These are phyloP conservation scores for Colletotrichum godetiae DNA, from an alignment of 2,329 filamentous ascomycete genomes.

Conservation along the genomic window DNA sequence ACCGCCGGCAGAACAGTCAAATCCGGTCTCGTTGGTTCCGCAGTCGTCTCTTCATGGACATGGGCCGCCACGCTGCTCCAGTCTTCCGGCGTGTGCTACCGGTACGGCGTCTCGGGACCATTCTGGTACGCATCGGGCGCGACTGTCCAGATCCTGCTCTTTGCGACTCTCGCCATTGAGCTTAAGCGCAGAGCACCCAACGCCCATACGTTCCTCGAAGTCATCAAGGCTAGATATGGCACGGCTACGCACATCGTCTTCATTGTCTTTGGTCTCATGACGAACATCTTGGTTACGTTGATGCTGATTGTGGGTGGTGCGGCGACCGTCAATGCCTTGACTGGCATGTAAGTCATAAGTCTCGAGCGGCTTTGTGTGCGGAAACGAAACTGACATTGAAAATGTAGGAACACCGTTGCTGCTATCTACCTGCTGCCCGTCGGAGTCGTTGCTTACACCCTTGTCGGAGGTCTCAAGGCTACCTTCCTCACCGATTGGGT, in stretches of 20 bases:
- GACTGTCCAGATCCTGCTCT: slow-evolving; percentile 83
- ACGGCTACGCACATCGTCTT: slow-evolving; percentile 74
- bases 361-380: not conserved
- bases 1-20: slow-evolving; percentile 85
- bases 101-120: slow-evolving; percentile 69
- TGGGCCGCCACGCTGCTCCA: slow-evolving; percentile 83
- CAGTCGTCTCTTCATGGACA: slow-evolving; percentile 87
- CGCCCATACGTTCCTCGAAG: slow-evolving; percentile 81
- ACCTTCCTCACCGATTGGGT: slow-evolving; percentile 83
- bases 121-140: slow-evolving; percentile 69
- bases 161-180: slow-evolving; percentile 87
- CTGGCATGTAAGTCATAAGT: slow-evolving; percentile 42
- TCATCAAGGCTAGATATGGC: slow-evolving; percentile 80
- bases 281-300: slow-evolving; percentile 77
- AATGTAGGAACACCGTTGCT: slow-evolving; percentile 60
- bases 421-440: slow-evolving; percentile 86
- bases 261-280: slow-evolving; percentile 80
- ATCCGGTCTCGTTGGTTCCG: slow-evolving; percentile 82
- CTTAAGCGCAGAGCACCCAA: slow-evolving; percentile 83
- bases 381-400: not conserved
- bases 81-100: slow-evolving; percentile 78
- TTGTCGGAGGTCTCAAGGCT: slow-evolving; percentile 77
- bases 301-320: slow-evolving; percentile 86
- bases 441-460: slow-evolving; percentile 80
- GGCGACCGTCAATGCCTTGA: slow-evolving; percentile 68